Percentiles rank a stretch among this genome's conserved stretches.
phyloP scores from a whole-genome alignment of 495 filamentous ascomycete genomes.

The Penicillium malachiteum region DNA sequence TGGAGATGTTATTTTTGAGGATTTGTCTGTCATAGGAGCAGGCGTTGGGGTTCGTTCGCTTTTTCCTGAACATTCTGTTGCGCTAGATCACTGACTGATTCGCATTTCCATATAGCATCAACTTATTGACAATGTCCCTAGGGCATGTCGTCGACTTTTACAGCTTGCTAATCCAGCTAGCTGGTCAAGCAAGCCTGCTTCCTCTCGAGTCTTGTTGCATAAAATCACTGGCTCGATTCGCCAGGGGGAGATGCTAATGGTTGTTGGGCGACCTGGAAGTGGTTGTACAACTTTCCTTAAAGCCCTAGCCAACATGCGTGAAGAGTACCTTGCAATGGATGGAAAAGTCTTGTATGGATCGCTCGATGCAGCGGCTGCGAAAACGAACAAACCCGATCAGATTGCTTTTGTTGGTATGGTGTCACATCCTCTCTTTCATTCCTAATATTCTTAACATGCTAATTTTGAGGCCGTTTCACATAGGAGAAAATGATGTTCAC shows the following conservation, averaged over 20 bases:
- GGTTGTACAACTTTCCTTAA: constrained; percentile 1
- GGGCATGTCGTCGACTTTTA: neutral
- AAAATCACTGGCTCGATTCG: neutral
- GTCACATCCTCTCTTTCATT: neutral
- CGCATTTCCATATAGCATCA: neutral
- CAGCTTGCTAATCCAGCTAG: neutral
- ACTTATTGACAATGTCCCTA: neutral
- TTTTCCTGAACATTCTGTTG: neutral
- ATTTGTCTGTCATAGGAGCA: neutral
- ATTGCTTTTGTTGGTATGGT: neutral
- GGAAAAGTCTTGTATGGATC: neutral
- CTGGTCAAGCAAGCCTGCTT: neutral
- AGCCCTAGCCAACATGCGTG: neutral
- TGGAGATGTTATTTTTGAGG: neutral
- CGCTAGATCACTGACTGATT: neutral
- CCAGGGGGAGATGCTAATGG: neutral
- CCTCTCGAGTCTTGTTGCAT: neutral
- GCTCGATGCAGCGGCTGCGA: neutral
- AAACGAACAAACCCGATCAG: neutral
- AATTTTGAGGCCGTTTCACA: neutral
- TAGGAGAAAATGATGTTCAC: constrained; percentile 45
- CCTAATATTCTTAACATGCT: neutral
- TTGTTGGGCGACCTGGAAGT: neutral
- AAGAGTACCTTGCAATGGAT: neutral
- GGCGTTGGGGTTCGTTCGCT: neutral